Conservation (phyloP, 1,284 basidiomycete species). For the Flammula alnicola region DNA sequence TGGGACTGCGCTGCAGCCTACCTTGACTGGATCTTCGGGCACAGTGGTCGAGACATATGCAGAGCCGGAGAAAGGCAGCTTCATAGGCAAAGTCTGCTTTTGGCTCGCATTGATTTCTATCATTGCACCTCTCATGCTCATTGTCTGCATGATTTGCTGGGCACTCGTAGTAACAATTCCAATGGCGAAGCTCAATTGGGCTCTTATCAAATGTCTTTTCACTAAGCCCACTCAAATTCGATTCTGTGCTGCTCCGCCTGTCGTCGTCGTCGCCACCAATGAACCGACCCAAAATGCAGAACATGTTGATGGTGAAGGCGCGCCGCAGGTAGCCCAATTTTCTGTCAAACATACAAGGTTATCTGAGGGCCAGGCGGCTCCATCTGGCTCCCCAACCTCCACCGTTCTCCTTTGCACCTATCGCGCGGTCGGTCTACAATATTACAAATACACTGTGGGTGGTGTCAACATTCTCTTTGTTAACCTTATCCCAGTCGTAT, state of each 20-base stretch:
- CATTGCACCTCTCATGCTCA: constrained; percentile 88
- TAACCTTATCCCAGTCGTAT: constrained; percentile 92
- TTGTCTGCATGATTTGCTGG: constrained; percentile 92
- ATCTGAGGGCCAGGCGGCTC: constrained; percentile 75
- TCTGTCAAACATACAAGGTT: constrained; percentile 56
- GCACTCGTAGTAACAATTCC: constrained; percentile 92
- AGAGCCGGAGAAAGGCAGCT: constrained; percentile 46
- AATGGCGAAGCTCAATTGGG: constrained; percentile 98
- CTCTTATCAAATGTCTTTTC: constrained; percentile 84
- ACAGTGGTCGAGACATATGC: constrained; percentile 39
- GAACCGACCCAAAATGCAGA: constrained; percentile 18
- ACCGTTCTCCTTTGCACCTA: constrained; percentile 97
- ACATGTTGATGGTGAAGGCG: constrained; percentile 28
- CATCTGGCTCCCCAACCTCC: constrained; percentile 71
- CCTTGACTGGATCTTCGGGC: constrained; percentile 37
- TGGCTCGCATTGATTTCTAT: constrained; percentile 78
- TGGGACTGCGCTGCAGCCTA: constrained; percentile 52
- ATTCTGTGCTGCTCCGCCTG: constrained; percentile 84
- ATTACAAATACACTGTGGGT: constrained; percentile 99
- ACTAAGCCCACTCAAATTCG: constrained; percentile 85
- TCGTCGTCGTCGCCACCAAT: constrained; percentile 49
- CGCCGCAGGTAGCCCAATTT: constrained; percentile 42
- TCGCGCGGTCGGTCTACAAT: constrained; percentile 87
- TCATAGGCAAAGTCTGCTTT: constrained; percentile 77
- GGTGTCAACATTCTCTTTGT: constrained; percentile 99